Base-by-base conservation (phyloP, 139 green algal species). In the Chlorella sp. region DNA sequence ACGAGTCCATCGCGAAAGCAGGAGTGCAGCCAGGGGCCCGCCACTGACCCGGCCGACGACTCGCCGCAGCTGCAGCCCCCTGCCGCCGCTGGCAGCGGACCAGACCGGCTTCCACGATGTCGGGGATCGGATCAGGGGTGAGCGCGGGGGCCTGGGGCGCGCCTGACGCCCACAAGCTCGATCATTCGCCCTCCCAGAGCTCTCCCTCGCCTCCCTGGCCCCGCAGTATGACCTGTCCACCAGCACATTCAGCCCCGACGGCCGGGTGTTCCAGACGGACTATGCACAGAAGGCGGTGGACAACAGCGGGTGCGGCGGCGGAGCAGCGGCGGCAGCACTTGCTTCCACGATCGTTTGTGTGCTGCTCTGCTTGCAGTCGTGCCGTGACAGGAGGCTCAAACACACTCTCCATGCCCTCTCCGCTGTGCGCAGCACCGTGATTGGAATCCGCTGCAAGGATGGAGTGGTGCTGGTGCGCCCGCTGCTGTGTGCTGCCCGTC, bases 211-310 rank as follows among this genome's bases (percentile, higher is more conserved):
- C 13, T 21, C 17, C 32, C 62, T 76, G 21, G 23, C 5, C 4
- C 36, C 65, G 64, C 93, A 98, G 94, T 99, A 99, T 91, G 98
- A 99, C 80, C 92, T 99, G 21, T 98, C 95, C 17, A 88, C 94
- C 36, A 97, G 96, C 41, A 99, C 98, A 17, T 99, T 98, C 81
- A 98, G 94, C 5, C 98, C 98, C 13, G 98, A 99, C 86, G 98
- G 98, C 21, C 94, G 96, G 32, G 92, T 99, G 1, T 99, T 99
- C 84, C 98, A 99, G 86, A 97, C 94, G 39, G 98, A 99, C 78
- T 99, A 99, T 88, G 98, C 98, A 4, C 92, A 96, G 71, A 99
- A 99, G 76, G 97, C 98, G n/a, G 95, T 99, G 30, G 98, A 99
- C 89, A 99, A 95, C 89, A 95, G 94, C 89, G 96, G 97, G 96